Evolutionary conservation across 1,284 basidiomycete species (phyloP).

Genomic region (Cutaneotrichosporon sp.): DNA sequence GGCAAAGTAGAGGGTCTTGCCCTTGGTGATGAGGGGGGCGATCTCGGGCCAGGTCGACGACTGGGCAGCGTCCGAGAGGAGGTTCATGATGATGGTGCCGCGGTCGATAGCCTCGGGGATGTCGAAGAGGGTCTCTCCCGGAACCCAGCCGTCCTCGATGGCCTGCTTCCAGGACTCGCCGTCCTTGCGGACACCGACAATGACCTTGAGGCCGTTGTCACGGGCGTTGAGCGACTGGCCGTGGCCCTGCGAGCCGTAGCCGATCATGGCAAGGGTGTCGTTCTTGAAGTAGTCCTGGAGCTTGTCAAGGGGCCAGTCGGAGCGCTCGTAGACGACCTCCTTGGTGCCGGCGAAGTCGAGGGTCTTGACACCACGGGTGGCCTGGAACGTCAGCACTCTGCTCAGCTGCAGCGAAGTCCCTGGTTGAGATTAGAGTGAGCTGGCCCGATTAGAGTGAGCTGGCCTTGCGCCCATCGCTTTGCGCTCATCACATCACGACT

Average conservation of each 20-base stretch:
- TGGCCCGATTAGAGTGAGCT: too few relatives aligned
- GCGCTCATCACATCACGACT: background rate
- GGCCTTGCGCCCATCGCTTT: too few relatives aligned
- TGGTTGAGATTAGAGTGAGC: background rate
- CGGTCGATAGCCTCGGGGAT: constrained; percentile 95
- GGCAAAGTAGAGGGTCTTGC: constrained; percentile 99
- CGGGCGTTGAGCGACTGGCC: constrained; percentile 98
- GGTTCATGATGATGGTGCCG: constrained; percentile 99
- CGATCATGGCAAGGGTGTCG: constrained; percentile 97
- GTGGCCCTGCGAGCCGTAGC: constrained; percentile 96
- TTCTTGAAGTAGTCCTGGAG: constrained; percentile 99
- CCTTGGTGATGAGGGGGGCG: constrained; percentile 91
- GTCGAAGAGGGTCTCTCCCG: constrained; percentile 95
- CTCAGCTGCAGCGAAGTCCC: background rate
- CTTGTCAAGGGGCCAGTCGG: constrained; percentile 96
- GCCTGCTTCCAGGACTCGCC: constrained; percentile 95
- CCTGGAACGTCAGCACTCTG: constrained; percentile 22
- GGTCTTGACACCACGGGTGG: constrained; percentile 81
- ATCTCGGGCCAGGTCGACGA: constrained; percentile 87
- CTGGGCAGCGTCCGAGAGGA: constrained; percentile 97
- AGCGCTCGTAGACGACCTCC: constrained; percentile 94
- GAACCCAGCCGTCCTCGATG: constrained; percentile 95
- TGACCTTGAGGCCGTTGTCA: constrained; percentile 97
- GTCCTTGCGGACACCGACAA: constrained; percentile 95
- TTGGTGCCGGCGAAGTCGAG: constrained; percentile 96